Evolutionary conservation across 148 eudicot species (phyloP), one percentile per base, ranked within the genome.

Genomic region (Chenopodium album): DNA sequence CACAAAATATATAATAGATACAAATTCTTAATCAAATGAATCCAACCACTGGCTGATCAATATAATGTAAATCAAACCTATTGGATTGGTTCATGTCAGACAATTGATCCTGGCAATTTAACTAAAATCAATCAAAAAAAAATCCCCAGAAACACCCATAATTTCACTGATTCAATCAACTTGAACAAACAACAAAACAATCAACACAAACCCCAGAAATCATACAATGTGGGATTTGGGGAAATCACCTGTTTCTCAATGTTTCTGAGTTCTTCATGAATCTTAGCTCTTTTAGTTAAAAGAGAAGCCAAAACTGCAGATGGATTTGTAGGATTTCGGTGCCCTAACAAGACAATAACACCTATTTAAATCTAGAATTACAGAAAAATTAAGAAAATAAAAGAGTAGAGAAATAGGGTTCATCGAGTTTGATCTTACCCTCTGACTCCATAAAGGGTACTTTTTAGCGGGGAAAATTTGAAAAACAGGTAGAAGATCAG

Each of bases 171-270:
- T 22, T 29, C 9, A 28, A 78, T 62, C 76, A 76, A 31, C 16
- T 28, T 70, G 13, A 19, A 34, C 22, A 72, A 62, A 77, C 22
- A 29, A 16, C 20, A 22, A 77, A 74, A 14, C 32, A 72, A 63
- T 47, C 29, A 46, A 16, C 8, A n/a, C 23, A 70, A 78, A 70
- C 70, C 73, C 80, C 77, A 69, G 26, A 65, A 80, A 80, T 44
- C 41, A 28, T 0, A 9, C 60, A 56, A 31, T 7, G 8, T 17
- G 5, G 48, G 29, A 73, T 3, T 11, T 23, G 20, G 23, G 32
- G 64, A 65, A 86, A 9, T 54, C 65, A 88, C 99, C 97, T 96
- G 99, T 71, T 94, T 94, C 84, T 96, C 99, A 28, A 96, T 90
- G 82, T 34, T 87, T 17, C 98, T 89, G 73, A 96, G 98, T 76